phyloP scores from a whole-genome alignment of 2,329 filamentous ascomycete genomes.

The Xenosphaeropsis pyriputrescens region DNA sequence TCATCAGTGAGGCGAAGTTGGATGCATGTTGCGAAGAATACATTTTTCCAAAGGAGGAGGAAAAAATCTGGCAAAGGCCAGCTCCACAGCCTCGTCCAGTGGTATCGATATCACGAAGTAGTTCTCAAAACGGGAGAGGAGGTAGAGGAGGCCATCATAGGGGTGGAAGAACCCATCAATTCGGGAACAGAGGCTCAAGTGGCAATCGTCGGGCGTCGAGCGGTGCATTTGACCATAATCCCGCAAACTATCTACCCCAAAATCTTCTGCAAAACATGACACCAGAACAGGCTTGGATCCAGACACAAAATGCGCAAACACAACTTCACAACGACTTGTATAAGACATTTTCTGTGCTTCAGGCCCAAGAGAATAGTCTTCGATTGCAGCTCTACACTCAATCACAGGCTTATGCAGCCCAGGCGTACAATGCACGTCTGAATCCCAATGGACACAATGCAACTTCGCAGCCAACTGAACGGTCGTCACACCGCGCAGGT shows the following conservation, averaged over 20 bases:
- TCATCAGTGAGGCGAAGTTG: slow-evolving; percentile 66
- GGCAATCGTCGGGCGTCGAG: slow-evolving; percentile 17
- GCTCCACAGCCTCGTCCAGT: slow-evolving; percentile 36
- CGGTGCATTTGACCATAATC: slow-evolving; percentile 14
- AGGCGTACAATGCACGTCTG: slow-evolving; percentile 22
- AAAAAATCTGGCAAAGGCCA: slow-evolving; percentile 40
- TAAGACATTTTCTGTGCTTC: slow-evolving; percentile 20
- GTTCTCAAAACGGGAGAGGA: slow-evolving; percentile 35
- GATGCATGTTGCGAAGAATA: slow-evolving; percentile 78
- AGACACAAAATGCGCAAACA: slow-evolving; percentile 16
- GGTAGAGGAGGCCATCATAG: slow-evolving; percentile 12
- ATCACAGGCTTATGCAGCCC: slow-evolving; percentile 26
- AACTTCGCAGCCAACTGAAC: slow-evolving; percentile 31
- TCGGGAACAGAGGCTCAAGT: slow-evolving; percentile 12
- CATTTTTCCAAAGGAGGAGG: slow-evolving; percentile 74
- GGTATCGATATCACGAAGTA: slow-evolving; percentile 31
- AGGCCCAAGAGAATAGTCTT: slow-evolving; percentile 29
- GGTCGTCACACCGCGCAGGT: slow-evolving; percentile 31
- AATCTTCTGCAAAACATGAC: slow-evolving; percentile 9
- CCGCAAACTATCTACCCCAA: slow-evolving; percentile 8
- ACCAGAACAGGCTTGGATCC: slow-evolving; percentile 16
- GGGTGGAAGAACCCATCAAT: slow-evolving; percentile 11
- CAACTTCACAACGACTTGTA: slow-evolving; percentile 21
- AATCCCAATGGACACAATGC: slow-evolving; percentile 16
- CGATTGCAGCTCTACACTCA: slow-evolving; percentile 32